Evolutionary conservation across 768 basidiomycete genomes (phyloP), one percentile per base, ranked within the genome.

Genomic region (Boletus speciosus): DNA sequence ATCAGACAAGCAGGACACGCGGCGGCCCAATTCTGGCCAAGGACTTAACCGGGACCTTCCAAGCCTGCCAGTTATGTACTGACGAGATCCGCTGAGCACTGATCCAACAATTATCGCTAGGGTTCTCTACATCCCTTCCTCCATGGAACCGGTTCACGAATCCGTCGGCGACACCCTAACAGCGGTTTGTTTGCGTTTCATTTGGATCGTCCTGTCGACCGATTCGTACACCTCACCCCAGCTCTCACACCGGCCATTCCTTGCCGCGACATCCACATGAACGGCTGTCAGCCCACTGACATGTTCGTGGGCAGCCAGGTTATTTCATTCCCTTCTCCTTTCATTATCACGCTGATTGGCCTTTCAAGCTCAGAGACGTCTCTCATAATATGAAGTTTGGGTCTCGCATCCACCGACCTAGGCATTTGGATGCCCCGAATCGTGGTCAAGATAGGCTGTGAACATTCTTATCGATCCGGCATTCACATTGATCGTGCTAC

Each of bases 111-210:
- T 45, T 42, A 49, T 59, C 43, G 32, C 38, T 25, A n/a, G 45
- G 47, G 42, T 62, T 49, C 51, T 4, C 39, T 36, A 48, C 44
- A 49, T 46, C 45, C 36, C 21, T 38, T 50, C 52, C 39, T 15
- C 43, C 52, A 64, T 54, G 52, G 55, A 58, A 56, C 60, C 55
- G 47, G 62, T 50, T 54, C 65, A 60, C 43, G 27, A 51, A 49
- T 51, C 61, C 60, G 56, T 58, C 57, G 57, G 62, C 50, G 57
- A 54, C 56, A 54, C 61, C 45, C 64, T 60, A 65, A 59, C 66
- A 19, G 64, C 68, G 62, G 56, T 55, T 49, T 54, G 60, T 63
- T 66, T 66, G 60, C 51, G 66, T 67, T 63, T 67, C 63, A 62
- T 70, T 66, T 61, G 16, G 55, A 58, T 68, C 67, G 58, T 65